These are phyloP conservation scores for Aspergillus sojae DNA, from an alignment of 2,329 filamentous ascomycete genomes.

Conservation along the genomic window DNA sequence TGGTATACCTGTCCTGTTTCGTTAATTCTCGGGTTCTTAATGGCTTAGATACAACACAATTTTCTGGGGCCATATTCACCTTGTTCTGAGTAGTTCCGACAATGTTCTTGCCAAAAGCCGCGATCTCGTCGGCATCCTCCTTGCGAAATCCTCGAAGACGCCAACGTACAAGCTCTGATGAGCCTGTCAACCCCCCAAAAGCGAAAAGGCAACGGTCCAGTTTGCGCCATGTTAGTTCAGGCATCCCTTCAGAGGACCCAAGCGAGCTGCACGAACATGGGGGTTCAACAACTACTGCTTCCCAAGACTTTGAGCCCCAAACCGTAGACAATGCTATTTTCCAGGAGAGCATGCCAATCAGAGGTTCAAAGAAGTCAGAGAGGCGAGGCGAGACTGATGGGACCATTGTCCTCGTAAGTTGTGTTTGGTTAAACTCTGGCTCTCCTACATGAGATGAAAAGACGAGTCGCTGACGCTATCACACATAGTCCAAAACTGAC, in stretches of 20 bases:
- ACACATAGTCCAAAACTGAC: constrained; percentile 72
- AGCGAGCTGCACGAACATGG: constrained; percentile 25
- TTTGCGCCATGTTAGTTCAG: constrained; percentile 40
- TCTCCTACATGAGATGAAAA: constrained; percentile 3
- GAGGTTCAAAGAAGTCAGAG: constrained; percentile 42
- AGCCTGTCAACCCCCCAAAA: constrained; percentile 47
- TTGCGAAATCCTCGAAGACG: constrained; percentile 42
- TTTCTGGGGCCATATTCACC: not conserved
- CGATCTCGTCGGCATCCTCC: constrained; percentile 28
- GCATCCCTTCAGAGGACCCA: constrained; percentile 26
- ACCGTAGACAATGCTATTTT: constrained; percentile 21
- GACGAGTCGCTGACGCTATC: constrained; percentile 12
- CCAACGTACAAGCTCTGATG: constrained; percentile 47
- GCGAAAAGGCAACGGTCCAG: constrained; percentile 52
- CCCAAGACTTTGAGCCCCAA: constrained; percentile 17
- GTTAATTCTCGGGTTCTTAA: not conserved
- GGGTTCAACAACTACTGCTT: constrained; percentile 16
- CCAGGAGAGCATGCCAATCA: constrained; percentile 39
- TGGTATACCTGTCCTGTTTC: not conserved
- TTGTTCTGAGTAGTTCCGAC: constrained; percentile 10
- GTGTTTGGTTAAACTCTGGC: not conserved
- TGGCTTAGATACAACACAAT: not conserved
- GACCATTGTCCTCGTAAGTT: constrained; percentile 40
- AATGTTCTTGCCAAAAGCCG: constrained; percentile 44
- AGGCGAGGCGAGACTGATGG: constrained; percentile 35